These are phyloP conservation scores for Skeletonema marinoi DNA, from an alignment of 108 stramenopile species.

Conservation along the genomic window DNA sequence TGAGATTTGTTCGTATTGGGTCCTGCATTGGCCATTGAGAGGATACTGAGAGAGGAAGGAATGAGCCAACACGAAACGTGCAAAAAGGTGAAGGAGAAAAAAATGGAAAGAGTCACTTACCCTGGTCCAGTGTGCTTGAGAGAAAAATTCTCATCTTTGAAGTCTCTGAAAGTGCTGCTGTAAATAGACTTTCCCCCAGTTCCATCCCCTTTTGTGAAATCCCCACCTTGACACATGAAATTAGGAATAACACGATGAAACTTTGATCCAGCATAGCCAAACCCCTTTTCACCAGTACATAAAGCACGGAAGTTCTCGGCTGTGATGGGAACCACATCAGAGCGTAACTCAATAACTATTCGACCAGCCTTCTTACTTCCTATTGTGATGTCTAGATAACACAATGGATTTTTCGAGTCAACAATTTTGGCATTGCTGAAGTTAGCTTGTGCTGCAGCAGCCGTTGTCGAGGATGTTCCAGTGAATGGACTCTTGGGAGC, in stretches of 20 bases:
- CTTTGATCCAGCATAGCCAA: constrained; percentile 23
- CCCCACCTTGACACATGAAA: constrained; percentile 81
- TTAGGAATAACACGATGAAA: constrained; percentile 83
- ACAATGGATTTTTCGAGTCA: constrained; percentile 20
- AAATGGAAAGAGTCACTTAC: constrained; percentile 52
- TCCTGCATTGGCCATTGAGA: constrained; percentile 86
- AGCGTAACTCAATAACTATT: constrained; percentile 78
- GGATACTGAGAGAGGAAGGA: constrained; percentile 47
- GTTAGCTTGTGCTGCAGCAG: not conserved
- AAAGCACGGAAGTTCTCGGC: constrained; percentile 89
- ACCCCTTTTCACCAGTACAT: constrained; percentile 81
- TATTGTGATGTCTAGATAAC: constrained; percentile 76
- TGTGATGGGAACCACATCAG: constrained; percentile 81
- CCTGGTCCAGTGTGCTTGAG: constrained; percentile 87
- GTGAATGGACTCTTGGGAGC: constrained; percentile 5
- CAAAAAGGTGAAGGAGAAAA: not conserved
- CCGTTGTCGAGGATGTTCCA: not conserved
- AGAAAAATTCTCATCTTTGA: constrained; percentile 95
- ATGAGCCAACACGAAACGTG: not conserved
- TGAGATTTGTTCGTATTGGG: constrained; percentile 77
- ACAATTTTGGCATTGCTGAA: not conserved
- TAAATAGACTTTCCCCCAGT: constrained; percentile 86
- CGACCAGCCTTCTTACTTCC: constrained; percentile 65
- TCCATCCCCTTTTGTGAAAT: constrained; percentile 80
- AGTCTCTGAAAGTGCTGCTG: constrained; percentile 70